Conservation (phyloP, 2,329 filamentous ascomycete species). For the Chaetomiaceae sp. region DNA sequence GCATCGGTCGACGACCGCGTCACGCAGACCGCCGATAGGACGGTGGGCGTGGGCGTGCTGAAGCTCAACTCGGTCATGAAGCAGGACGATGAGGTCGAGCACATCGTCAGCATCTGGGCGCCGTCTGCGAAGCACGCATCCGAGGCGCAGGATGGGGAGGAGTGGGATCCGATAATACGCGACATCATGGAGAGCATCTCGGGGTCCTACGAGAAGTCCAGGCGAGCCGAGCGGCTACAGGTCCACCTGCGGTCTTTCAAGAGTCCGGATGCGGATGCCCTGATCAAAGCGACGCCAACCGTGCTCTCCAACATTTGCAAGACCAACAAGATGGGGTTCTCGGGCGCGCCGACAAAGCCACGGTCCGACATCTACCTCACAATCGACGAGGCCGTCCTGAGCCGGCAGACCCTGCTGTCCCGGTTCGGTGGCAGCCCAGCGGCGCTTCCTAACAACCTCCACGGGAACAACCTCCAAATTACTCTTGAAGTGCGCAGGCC, state of each 20-base stretch:
- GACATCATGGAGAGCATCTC: slow-evolving; percentile 69
- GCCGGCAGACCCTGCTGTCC: slow-evolving; percentile 67
- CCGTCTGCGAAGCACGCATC: slow-evolving; percentile 50
- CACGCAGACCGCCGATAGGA: slow-evolving; percentile 54
- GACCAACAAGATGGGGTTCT: slow-evolving; percentile 88
- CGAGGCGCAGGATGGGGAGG: slow-evolving; percentile 57
- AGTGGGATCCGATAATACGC: slow-evolving; percentile 69
- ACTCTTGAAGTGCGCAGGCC: slow-evolving; percentile 81
- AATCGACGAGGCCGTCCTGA: slow-evolving; percentile 71
- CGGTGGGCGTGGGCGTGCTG: slow-evolving; percentile 71
- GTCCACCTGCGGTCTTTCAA: slow-evolving; percentile 75
- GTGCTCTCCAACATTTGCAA: slow-evolving; percentile 74
- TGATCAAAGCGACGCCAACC: slow-evolving; percentile 85
- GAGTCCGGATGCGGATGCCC: slow-evolving; percentile 68
- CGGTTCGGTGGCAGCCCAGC: slow-evolving; percentile 70
- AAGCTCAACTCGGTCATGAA: slow-evolving; percentile 72
- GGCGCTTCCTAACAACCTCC: slow-evolving; percentile 57
- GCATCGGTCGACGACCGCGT: slow-evolving; percentile 33
- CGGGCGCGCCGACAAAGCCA: slow-evolving; percentile 80
- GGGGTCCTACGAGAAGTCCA: slow-evolving; percentile 70
- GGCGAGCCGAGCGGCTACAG: slow-evolving; percentile 70
- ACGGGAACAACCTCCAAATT: slow-evolving; percentile 75
- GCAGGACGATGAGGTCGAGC: slow-evolving; percentile 66
- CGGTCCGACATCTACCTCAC: slow-evolving; percentile 95
- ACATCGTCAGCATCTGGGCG: slow-evolving; percentile 73